Conservation (phyloP, 1,284 basidiomycete genomes). For the Neonothopanus nambi region DNA sequence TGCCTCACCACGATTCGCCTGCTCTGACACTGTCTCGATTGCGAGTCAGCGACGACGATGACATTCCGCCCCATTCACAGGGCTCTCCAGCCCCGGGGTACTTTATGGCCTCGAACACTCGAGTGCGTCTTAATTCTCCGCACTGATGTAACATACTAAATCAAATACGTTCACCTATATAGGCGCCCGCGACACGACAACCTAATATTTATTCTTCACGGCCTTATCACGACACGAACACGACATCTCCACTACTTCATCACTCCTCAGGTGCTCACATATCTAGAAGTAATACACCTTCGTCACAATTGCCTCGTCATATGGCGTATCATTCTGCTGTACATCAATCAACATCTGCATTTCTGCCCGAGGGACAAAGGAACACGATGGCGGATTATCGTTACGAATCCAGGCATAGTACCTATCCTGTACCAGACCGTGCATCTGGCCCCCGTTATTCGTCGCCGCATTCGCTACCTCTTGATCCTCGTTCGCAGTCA, state of each 20-base stretch:
- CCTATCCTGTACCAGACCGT: background rate
- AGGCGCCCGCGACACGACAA: background rate
- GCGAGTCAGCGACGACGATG: conserved; percentile 38
- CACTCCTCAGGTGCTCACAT: background rate
- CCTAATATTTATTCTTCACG: conserved; percentile 2
- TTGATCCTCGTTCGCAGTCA: conserved; percentile 4
- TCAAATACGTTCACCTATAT: background rate
- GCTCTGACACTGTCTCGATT: conserved; percentile 40
- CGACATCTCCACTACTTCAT: background rate
- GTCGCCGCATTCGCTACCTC: background rate
- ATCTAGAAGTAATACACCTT: background rate
- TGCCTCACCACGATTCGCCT: conserved; percentile 36
- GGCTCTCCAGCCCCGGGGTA: background rate
- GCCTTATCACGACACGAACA: background rate
- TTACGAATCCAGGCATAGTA: background rate
- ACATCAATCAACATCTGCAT: too few species aligned
- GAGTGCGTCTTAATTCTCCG: background rate
- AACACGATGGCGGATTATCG: background rate
- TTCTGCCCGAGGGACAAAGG: too few species aligned
- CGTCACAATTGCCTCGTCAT: background rate
- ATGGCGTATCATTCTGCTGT: too few species aligned
- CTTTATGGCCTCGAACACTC: background rate
- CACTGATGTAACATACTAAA: background rate
- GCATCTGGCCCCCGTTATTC: conserved; percentile 23
- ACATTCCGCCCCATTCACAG: conserved; percentile 13